Percentiles rank a stretch among this genome's conserved stretches.
phyloP scores from a whole-genome alignment of 2,329 filamentous ascomycete species.

The Neopestalotiopsis sp. region DNA sequence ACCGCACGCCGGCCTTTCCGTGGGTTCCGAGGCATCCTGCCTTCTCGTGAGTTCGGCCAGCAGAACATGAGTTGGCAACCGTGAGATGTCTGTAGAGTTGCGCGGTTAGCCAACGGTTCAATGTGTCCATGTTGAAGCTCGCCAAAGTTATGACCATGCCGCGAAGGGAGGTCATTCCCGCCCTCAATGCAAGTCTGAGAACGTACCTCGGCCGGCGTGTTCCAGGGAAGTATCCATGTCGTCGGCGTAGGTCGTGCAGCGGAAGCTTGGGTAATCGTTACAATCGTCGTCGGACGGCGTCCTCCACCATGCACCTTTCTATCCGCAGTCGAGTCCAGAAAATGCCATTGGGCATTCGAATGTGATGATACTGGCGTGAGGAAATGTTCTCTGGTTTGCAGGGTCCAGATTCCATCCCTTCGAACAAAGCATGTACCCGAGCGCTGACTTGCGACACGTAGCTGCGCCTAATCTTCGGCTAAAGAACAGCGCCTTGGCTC shows the following conservation, averaged over 20 bases:
- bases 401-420: neutral
- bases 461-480: slow-evolving; percentile 13
- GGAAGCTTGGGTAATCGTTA: slow-evolving; percentile 5
- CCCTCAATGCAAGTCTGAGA: neutral
- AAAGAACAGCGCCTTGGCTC: slow-evolving; percentile 6
- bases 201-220: slow-evolving; percentile 13
- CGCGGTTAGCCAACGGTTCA: neutral
- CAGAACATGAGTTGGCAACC: slow-evolving; percentile 57
- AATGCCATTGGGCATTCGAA: slow-evolving; percentile 8
- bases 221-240: slow-evolving; percentile 10
- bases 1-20: slow-evolving; percentile 56
- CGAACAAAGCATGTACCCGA: neutral
- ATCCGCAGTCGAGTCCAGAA: slow-evolving; percentile 12
- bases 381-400: neutral
- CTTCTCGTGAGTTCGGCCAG: slow-evolving; percentile 59
- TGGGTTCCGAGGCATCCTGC: slow-evolving; percentile 40
- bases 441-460: slow-evolving; percentile 9
- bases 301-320: slow-evolving; percentile 8
- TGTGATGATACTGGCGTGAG: neutral
- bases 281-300: neutral
- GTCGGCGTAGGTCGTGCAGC: slow-evolving; percentile 7
- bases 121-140: neutral
- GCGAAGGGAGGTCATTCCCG: neutral
- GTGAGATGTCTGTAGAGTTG: slow-evolving; percentile 41
- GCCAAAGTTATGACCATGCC: neutral